Evolutionary conservation across 306 rosid species (phyloP).

Genomic region (Cyclanthera cordifolia): DNA sequence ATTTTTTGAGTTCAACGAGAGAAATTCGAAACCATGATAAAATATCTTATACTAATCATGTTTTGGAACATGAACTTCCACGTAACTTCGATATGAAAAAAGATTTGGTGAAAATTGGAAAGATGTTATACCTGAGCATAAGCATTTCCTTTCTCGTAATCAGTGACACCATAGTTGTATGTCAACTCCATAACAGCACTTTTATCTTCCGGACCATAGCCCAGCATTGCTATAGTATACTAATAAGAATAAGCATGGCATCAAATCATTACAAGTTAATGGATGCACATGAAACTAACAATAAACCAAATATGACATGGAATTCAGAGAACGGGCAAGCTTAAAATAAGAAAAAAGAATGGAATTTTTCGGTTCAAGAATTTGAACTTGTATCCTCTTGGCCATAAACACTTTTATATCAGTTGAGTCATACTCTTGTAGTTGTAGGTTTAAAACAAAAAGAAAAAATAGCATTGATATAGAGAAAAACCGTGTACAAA

Average conservation of each 20-base stretch:
- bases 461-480: too few species aligned
- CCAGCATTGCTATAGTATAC: constrained; percentile 53
- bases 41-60: background rate
- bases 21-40: too few species aligned
- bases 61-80: too few species aligned
- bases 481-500: too few species aligned
- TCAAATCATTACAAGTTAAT: background rate
- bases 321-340: background rate
- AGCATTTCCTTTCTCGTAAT: constrained; percentile 80
- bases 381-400: too few species aligned
- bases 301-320: background rate
- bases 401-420: too few species aligned
- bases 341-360: too few species aligned
- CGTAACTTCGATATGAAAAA: background rate
- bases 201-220: constrained; percentile 90
- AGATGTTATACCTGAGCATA: constrained; percentile 64
- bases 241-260: background rate
- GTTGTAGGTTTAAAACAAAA: too few species aligned
- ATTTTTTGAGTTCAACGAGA: background rate
- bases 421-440: too few species aligned
- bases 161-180: constrained; percentile 73
- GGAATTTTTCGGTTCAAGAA: too few species aligned
- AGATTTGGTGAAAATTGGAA: background rate
- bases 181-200: constrained; percentile 71
- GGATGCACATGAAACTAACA: background rate